Evolutionary conservation across 2,329 filamentous ascomycete species (phyloP).

Genomic region (Pezicula rhizophila): DNA sequence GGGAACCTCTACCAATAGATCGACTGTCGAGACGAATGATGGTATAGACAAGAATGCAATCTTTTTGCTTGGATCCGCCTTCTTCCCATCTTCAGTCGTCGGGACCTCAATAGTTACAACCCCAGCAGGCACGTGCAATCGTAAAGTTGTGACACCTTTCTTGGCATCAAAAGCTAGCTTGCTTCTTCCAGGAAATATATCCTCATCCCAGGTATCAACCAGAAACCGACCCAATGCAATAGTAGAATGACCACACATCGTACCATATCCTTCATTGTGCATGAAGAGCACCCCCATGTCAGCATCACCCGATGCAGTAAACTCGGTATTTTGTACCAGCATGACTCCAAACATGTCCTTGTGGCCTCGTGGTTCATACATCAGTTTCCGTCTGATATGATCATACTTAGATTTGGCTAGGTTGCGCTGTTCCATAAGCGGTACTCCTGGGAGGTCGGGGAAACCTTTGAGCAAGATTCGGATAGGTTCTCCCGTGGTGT

Average conservation of each 20-base stretch:
- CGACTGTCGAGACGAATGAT: not conserved
- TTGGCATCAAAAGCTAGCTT: not conserved
- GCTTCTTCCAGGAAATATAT: not conserved
- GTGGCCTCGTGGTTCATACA: constrained; percentile 5
- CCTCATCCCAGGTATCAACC: constrained; percentile 1
- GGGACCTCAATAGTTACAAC: not conserved
- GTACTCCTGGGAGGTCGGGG: not conserved
- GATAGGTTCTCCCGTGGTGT: constrained; percentile 5
- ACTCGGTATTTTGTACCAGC: not conserved
- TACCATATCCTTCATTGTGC: constrained; percentile 2
- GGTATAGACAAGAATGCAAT: not conserved
- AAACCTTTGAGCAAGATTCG: constrained; percentile 2
- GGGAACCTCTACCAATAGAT: not conserved
- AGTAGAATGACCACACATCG: constrained; percentile 4
- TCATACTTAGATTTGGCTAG: not conserved
- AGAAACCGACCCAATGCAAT: constrained; percentile 1
- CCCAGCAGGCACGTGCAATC: not conserved
- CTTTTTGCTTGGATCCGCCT: not conserved
- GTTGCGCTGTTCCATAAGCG: constrained; percentile 1
- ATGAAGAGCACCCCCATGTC: constrained; percentile 5
- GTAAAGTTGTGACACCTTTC: not conserved
- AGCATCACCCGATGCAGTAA: not conserved
- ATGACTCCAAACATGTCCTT: constrained; percentile 5
- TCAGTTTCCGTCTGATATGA: constrained; percentile 1
- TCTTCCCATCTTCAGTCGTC: not conserved